Evolutionary conservation across 2,329 filamentous ascomycete species (phyloP), one percentile per base, ranked within the genome.

Genomic region (Cordyceps pruinosa): DNA sequence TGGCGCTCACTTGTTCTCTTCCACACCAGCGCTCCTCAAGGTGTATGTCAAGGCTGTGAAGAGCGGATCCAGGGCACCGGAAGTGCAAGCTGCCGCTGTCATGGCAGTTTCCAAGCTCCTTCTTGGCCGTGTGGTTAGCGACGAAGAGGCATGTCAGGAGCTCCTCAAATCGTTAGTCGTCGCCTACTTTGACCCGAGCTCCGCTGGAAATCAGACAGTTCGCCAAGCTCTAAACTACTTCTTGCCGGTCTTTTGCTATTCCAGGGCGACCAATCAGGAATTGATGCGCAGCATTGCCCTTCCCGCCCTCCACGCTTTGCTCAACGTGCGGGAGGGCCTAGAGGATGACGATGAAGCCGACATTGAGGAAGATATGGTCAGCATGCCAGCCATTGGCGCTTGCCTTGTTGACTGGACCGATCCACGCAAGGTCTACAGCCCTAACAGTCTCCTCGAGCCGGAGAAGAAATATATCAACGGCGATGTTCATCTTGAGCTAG

Each of bases 401-500:
- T 93, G 91, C 66, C 75, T 97, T 8, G 84, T 92, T 1, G 93
- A 97, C 69, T 97, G 93, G 94, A 97, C 93, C 0, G 93, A 97
- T 69, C 91, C 92, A 37, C 80, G 93, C 50, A 92, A 95, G 70
- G 89, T 75, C 73, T 88, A 73, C 72, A 80, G 70, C 39, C 79
- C 75, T 62, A 75, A 72, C 5, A 64, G 73, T 1, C 66, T 78
- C 1, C 73, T 75, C 58, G 82, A 88, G 49, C 77, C 76, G 1
- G 78, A 82, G 54, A 86, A 82, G 70, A 86, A 81, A 74, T 77
- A 75, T 52, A 80, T 89, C 17, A 87, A 88, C 61, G 87, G 87
- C 9, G 87, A 91, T 68, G 85, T 93, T 3, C 93, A 97, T 66
- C 77, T 96, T 2, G 81, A 88, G 12, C 81, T 97, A 61, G 89